These are phyloP conservation scores for Zymoseptoria passerinii DNA, from an alignment of 2,329 filamentous ascomycete genomes.

Conservation along the genomic window DNA sequence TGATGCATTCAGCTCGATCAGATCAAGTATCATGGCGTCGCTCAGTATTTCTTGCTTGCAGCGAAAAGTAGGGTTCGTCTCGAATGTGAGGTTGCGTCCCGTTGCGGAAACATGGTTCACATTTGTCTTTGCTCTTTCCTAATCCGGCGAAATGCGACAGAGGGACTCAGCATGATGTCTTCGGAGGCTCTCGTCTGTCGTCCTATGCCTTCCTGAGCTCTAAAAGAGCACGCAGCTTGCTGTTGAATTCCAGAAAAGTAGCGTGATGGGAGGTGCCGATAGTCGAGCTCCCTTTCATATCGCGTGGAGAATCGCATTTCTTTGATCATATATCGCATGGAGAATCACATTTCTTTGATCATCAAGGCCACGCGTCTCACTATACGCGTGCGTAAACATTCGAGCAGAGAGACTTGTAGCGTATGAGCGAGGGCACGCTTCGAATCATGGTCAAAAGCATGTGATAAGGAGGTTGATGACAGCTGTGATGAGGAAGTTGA, in stretches of 20 bases:
- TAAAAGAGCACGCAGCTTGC: background rate
- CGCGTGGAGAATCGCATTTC: background rate
- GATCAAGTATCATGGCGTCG: no score
- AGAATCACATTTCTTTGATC: background rate
- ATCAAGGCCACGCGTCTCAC: background rate
- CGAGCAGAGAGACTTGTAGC: background rate
- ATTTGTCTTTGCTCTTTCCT: background rate
- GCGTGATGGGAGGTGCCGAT: background rate
- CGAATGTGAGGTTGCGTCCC: background rate
- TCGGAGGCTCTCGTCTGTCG: background rate
- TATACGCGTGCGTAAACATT: background rate
- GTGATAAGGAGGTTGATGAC: no score
- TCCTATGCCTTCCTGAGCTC: background rate
- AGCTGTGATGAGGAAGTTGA: no score
- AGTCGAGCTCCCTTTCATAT: background rate
- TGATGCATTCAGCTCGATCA: background rate
- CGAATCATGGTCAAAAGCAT: background rate
- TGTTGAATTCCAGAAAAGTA: no score
- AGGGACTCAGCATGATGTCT: background rate
- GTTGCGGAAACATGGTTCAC: background rate
- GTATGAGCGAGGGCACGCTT: background rate
- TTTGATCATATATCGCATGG: background rate
- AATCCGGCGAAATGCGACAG: background rate
- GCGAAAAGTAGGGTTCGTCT: background rate
- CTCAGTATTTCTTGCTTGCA: background rate